A percentile compares a stretch with the other conserved stretches of the same genome.
These are phyloP conservation scores for Ailanthus altissimus DNA, from an alignment of 345 rosid species.

Conservation along the genomic window DNA sequence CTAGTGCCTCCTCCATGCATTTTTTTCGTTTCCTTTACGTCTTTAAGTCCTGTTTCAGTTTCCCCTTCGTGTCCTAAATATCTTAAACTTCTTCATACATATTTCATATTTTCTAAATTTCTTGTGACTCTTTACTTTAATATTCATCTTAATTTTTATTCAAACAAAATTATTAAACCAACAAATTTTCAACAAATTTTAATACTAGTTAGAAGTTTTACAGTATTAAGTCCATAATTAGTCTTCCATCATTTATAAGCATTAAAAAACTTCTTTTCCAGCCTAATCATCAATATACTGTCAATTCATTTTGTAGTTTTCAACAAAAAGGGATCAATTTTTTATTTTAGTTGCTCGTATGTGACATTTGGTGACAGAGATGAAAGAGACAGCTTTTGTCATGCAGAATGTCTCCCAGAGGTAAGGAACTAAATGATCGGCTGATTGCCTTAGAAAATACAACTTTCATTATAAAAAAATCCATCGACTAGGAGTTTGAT, in stretches of 20 bases:
- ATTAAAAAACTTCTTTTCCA: background rate
- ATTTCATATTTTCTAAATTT: no score
- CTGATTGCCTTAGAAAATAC: constrained; percentile 1
- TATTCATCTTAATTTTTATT: no score
- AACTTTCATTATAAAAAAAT: background rate
- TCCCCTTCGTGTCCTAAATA: no score
- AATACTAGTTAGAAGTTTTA: constrained; percentile 3
- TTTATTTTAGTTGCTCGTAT: constrained; percentile 13
- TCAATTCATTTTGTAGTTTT: background rate
- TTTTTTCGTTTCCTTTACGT: no score
- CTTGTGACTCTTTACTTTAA: no score
- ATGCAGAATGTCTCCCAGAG: constrained; percentile 87
- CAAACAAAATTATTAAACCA: no score
- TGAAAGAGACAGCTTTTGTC: constrained; percentile 96
- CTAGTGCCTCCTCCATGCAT: no score
- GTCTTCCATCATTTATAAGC: background rate
- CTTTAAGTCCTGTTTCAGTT: no score
- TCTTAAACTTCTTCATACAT: no score
- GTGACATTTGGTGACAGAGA: constrained; percentile 96
- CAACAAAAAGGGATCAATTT: background rate
- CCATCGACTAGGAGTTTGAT: constrained; percentile 67
- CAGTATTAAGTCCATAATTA: background rate
- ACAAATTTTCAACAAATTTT: no score
- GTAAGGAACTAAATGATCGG: constrained; percentile 39
- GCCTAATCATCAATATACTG: background rate